Percentiles rank a stretch among this genome's conserved stretches.
phyloP scores from a whole-genome alignment of 768 basidiomycete species.

The Boletellus sp. region DNA sequence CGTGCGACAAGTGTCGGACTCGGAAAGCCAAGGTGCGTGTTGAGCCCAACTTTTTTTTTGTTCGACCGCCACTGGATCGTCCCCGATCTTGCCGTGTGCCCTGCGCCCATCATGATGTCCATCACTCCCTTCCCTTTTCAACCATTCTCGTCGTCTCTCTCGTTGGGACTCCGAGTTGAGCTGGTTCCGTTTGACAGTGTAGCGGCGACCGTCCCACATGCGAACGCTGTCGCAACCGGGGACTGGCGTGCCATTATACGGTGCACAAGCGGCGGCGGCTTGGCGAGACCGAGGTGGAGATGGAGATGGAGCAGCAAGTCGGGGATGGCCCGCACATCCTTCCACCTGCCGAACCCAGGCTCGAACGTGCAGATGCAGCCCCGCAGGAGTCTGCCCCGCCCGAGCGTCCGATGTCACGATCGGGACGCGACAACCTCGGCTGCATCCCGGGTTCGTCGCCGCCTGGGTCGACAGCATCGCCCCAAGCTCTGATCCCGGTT shows the following conservation, averaged over 20 bases:
- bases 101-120: not conserved
- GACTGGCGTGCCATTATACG: constrained; percentile 62
- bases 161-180: not conserved
- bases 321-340: too few relatives aligned
- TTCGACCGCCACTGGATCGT: not conserved
- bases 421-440: not conserved
- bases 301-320: too few relatives aligned
- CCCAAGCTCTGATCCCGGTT: not conserved
- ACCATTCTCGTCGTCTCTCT: too few relatives aligned
- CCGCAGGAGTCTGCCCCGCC: not conserved
- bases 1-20: constrained; percentile 70
- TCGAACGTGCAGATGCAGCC: too few relatives aligned
- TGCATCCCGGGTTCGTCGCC: not conserved
- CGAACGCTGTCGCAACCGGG: constrained; percentile 56
- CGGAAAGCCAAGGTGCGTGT: constrained; percentile 67
- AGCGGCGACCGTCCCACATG: constrained; percentile 69
- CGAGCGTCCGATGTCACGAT: not conserved
- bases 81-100: not conserved
- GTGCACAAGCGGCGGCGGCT: constrained; percentile 4
- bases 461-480: not conserved
- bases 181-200: constrained; percentile 41
- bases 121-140: not conserved
- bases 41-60: too few relatives aligned
- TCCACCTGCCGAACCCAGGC: too few relatives aligned
- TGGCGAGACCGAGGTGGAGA: not conserved